Evolutionary conservation across 306 rosid species (phyloP).

Genomic region (Alnus glutinosa): DNA sequence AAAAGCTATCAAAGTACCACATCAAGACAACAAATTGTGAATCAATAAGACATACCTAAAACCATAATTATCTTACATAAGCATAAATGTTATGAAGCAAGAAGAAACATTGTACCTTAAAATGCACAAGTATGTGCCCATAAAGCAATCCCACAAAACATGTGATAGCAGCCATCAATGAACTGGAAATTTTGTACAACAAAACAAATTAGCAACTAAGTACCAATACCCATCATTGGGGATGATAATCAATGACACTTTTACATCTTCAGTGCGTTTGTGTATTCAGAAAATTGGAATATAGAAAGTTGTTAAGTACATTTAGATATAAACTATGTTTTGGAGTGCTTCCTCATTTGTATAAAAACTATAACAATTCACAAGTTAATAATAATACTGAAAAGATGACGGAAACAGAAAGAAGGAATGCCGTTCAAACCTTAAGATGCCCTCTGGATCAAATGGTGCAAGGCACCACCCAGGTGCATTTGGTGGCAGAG

Average conservation of each 20-base stretch:
- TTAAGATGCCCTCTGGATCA: conserved; percentile 80
- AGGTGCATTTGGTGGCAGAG: conserved; percentile 68
- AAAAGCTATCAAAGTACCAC: conserved; percentile 7
- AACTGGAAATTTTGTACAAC: conserved; percentile 47
- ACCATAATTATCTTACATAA: neutral
- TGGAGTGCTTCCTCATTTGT: neutral
- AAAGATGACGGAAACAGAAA: conserved; percentile 20
- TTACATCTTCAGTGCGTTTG: neutral
- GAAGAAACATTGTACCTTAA: conserved; percentile 42
- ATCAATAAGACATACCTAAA: neutral
- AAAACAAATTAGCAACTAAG: conserved; percentile 33
- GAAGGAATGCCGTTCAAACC: conserved; percentile 38
- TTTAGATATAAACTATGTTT: neutral
- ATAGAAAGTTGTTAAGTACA: neutral
- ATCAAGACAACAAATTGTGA: conserved; percentile 2
- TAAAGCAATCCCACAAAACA: conserved; percentile 69
- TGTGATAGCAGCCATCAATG: conserved; percentile 77
- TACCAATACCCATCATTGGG: neutral
- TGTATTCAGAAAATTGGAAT: neutral
- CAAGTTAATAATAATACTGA: neutral
- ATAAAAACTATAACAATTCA: neutral
- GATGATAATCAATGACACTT: neutral
- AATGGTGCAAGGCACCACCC: conserved; percentile 83
- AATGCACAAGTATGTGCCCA: conserved; percentile 68
- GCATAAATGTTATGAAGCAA: conserved; percentile 3